These are phyloP conservation scores for Nakataea oryzae DNA, from an alignment of 2,329 filamentous ascomycete species.

Conservation along the genomic window DNA sequence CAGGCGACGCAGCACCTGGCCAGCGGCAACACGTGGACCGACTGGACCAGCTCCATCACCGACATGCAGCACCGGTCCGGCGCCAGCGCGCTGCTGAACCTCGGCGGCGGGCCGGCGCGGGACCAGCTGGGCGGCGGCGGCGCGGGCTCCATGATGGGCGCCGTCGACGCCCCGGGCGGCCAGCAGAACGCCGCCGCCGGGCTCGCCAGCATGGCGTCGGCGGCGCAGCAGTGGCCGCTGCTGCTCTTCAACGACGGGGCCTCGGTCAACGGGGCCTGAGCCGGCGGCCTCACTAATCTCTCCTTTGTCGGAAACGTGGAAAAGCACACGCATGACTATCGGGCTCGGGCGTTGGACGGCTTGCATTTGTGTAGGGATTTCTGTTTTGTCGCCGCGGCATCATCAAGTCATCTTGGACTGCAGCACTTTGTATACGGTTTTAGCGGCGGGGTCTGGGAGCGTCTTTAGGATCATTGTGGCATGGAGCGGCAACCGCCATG, in stretches of 20 bases:
- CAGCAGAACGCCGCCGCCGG: not conserved
- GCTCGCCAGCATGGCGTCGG: not conserved
- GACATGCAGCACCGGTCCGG: slow-evolving; percentile 38
- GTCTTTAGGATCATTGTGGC: not conserved
- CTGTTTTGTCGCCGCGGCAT: too few relatives aligned
- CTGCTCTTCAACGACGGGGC: not conserved
- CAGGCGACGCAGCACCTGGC: slow-evolving; percentile 25
- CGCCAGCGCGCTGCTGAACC: slow-evolving; percentile 35
- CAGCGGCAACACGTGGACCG: slow-evolving; percentile 37
- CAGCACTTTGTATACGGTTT: not conserved
- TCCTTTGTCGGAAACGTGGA: not conserved
- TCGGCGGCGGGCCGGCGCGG: slow-evolving; percentile 19
- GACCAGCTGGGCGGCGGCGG: not conserved
- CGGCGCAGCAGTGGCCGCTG: slow-evolving; percentile 1
- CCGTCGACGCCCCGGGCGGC: not conserved
- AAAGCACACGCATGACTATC: not conserved
- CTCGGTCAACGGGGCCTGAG: not conserved
- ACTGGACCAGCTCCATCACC: slow-evolving; percentile 42
- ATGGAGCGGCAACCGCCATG: not conserved
- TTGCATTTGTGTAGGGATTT: too few relatives aligned
- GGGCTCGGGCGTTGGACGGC: too few relatives aligned
- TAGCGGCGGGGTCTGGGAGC: not conserved
- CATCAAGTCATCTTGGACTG: not conserved
- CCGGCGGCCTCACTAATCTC: not conserved
- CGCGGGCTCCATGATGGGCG: not conserved